These are phyloP conservation scores for Kazachstania bromeliacearum DNA, from an alignment of 805 yeast genomes.

Conservation along the genomic window DNA sequence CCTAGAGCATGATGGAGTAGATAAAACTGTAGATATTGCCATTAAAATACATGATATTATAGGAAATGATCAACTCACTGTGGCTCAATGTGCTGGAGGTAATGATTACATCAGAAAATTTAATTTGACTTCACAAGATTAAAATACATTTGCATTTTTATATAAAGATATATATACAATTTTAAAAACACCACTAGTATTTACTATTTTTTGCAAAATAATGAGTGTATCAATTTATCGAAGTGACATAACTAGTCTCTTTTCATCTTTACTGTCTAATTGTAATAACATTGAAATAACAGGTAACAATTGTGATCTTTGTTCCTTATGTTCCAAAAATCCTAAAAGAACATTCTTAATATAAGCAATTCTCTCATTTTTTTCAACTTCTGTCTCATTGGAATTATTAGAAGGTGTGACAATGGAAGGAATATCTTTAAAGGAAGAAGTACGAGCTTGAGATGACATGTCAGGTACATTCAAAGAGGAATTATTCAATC, in stretches of 20 bases:
- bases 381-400: conserved; percentile 13
- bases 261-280: conserved; percentile 62
- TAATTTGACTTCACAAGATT: conserved; percentile 1
- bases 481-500: conserved; percentile 7
- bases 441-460: conserved; percentile 14
- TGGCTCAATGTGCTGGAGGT: conserved; percentile 69
- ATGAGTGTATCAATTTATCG: conserved; percentile 10
- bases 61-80: conserved; percentile 58
- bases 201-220: background rate
- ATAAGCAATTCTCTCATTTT: conserved; percentile 54
- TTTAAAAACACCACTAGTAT: background rate
- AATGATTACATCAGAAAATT: conserved; percentile 43
- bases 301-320: conserved; percentile 73
- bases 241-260: conserved; percentile 50
- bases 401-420: background rate
- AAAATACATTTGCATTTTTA: no score
- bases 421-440: conserved; percentile 3
- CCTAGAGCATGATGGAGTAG: conserved; percentile 76
- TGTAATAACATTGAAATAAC: conserved; percentile 70
- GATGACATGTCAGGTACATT: conserved; percentile 7
- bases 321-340: conserved; percentile 87
- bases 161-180: no score
- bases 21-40: conserved; percentile 60
- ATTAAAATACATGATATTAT: conserved; percentile 47
- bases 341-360: conserved; percentile 86